Percentiles rank a stretch among this genome's conserved stretches.
phyloP scores from a whole-genome alignment of 2,329 filamentous ascomycete genomes.

The Beauveria bassiana region DNA sequence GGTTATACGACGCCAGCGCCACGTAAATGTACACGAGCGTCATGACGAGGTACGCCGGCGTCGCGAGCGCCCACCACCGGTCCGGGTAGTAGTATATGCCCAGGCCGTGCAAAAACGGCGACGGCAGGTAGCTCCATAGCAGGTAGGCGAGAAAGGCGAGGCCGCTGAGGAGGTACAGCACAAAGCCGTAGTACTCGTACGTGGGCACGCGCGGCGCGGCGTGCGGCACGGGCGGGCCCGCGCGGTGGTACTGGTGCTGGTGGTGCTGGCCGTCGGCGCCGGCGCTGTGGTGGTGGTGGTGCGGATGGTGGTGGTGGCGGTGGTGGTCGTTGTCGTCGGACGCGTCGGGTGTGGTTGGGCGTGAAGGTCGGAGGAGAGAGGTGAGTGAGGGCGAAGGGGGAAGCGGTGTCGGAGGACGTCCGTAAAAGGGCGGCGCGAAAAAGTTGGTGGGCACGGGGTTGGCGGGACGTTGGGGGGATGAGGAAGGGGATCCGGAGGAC shows the following conservation, averaged over 20 bases:
- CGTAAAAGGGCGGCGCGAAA: constrained; percentile 85
- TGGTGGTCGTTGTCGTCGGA: constrained; percentile 71
- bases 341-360: constrained; percentile 88
- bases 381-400: constrained; percentile 90
- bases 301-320: constrained; percentile 50
- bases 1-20: constrained; percentile 85
- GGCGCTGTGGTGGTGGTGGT: constrained; percentile 50
- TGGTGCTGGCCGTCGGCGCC: constrained; percentile 30
- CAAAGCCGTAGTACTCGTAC: constrained; percentile 99
- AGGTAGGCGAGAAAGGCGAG: constrained; percentile 68
- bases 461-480: constrained; percentile 28
- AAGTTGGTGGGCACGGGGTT: constrained; percentile 43
- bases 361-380: constrained; percentile 78
- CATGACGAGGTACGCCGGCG: constrained; percentile 87
- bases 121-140: constrained; percentile 84
- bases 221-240: constrained; percentile 65
- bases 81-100: constrained; percentile 97
- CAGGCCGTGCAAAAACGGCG: constrained; percentile 82
- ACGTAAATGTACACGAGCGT: constrained; percentile 87
- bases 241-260: constrained; percentile 26
- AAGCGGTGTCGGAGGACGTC: constrained; percentile 87
- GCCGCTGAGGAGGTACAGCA: constrained; percentile 84
- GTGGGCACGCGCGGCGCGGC: constrained; percentile 93
- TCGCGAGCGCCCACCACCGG: constrained; percentile 92
- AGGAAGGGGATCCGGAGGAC: constrained; percentile 12